Percentiles rank a stretch among this genome's conserved stretches.
These are phyloP conservation scores for Nitzschia sp. DNA, from an alignment of 108 stramenopile species.

Conservation along the genomic window DNA sequence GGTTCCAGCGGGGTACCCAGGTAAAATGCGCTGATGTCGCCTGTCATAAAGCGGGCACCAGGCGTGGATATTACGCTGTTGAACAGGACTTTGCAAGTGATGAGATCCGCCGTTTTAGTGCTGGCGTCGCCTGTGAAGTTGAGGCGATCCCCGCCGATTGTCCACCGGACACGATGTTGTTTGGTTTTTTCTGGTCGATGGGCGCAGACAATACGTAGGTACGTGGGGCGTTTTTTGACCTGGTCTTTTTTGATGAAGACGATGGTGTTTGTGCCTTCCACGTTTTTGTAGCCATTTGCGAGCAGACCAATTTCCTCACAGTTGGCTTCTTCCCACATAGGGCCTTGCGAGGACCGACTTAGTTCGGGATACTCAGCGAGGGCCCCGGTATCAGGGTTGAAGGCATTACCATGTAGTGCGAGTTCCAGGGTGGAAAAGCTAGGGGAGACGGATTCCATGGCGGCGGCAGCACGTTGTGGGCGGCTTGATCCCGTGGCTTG, in stretches of 20 bases:
- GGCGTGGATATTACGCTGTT: conserved; percentile 33
- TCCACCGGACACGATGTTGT: conserved; percentile 27
- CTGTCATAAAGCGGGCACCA: no score
- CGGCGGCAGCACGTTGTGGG: background rate
- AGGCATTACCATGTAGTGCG: conserved; percentile 15
- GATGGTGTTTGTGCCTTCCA: no score
- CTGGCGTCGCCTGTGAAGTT: no score
- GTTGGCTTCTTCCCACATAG: conserved; percentile 18
- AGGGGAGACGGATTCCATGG: background rate
- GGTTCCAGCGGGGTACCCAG: conserved; percentile 35
- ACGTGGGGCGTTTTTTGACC: conserved; percentile 11
- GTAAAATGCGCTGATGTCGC: conserved; percentile 45
- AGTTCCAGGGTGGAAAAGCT: background rate
- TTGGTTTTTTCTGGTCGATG: no score
- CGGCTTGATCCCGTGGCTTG: background rate
- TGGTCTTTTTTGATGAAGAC: conserved; percentile 28
- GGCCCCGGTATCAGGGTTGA: conserved; percentile 16
- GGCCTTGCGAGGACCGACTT: background rate
- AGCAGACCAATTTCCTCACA: no score
- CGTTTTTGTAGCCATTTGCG: no score
- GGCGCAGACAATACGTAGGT: conserved; percentile 27
- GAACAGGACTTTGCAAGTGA: conserved; percentile 31
- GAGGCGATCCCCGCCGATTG: conserved; percentile 34
- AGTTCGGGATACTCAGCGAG: conserved; percentile 26
- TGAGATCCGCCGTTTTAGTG: conserved; percentile 41